Evolutionary conservation across 2,329 filamentous ascomycete species (phyloP).

Genomic region (Onygena corvina): DNA sequence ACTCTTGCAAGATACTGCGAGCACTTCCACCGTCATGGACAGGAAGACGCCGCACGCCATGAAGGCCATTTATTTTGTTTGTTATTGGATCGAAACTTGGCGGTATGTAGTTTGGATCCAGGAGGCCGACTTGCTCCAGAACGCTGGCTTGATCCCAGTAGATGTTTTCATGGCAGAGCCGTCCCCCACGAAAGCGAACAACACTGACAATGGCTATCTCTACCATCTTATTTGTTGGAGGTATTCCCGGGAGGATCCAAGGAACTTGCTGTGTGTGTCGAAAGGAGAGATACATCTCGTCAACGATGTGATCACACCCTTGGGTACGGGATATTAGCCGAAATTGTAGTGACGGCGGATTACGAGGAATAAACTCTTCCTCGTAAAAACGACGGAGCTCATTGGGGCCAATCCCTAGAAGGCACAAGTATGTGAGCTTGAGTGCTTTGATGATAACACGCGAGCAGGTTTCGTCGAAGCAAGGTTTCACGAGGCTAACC

Average conservation of each 20-base stretch:
- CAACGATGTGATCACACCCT: conserved; percentile 48
- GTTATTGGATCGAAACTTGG: conserved; percentile 25
- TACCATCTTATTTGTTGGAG: conserved; percentile 45
- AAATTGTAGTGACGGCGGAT: conserved; percentile 41
- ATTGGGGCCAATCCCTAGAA: conserved; percentile 30
- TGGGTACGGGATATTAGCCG: conserved; percentile 47
- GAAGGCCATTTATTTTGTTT: conserved; percentile 12
- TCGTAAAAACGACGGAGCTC: conserved; percentile 42
- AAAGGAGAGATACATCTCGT: conserved; percentile 47
- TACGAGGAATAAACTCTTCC: conserved; percentile 43
- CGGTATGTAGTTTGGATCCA: conserved; percentile 44
- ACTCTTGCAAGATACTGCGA: conserved; percentile 22
- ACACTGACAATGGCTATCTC: conserved; percentile 48
- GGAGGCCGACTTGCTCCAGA: conserved; percentile 46
- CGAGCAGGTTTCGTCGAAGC: background rate
- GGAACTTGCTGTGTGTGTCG: conserved; percentile 45
- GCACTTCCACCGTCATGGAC: conserved; percentile 28
- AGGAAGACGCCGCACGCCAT: conserved; percentile 22
- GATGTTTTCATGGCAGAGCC: conserved; percentile 43
- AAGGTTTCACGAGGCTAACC: conserved; percentile 20
- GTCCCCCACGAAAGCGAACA: conserved; percentile 42
- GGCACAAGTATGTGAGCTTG: background rate
- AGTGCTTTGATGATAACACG: background rate
- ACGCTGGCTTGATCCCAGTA: conserved; percentile 55
- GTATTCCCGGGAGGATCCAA: conserved; percentile 49